A percentile compares a stretch with the other conserved stretches of the same genome.
Conservation (phyloP, 2,329 filamentous ascomycete species). For the Penicillium verrucosum region DNA sequence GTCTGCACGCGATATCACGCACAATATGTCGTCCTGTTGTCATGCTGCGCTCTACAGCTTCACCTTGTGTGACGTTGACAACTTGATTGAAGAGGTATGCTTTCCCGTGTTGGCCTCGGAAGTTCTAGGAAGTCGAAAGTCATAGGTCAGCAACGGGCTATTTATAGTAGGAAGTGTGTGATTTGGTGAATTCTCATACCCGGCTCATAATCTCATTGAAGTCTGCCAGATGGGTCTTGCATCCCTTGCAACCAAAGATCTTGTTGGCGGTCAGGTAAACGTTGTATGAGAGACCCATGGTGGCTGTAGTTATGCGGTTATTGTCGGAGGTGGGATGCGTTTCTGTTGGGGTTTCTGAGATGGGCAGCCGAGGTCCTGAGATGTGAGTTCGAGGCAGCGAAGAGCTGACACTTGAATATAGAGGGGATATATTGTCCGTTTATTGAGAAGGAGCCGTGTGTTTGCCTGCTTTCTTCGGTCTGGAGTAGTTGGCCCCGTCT, state of each 20-base stretch:
- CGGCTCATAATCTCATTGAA: conserved; percentile 94
- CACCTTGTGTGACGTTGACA: conserved; percentile 79
- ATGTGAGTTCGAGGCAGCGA: conserved; percentile 19
- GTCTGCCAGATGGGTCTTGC: conserved; percentile 93
- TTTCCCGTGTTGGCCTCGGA: conserved; percentile 96
- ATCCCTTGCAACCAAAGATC: conserved; percentile 90
- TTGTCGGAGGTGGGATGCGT: background rate
- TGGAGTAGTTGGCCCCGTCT: conserved; percentile 9
- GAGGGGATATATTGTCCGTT: conserved; percentile 1
- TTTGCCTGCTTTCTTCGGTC: conserved; percentile 4
- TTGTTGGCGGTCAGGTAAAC: conserved; percentile 80
- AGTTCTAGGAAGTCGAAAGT: conserved; percentile 63
- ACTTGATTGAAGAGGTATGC: conserved; percentile 94
- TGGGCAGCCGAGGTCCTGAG: conserved; percentile 15
- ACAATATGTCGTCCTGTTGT: conserved; percentile 94
- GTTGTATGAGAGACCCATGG: conserved; percentile 88
- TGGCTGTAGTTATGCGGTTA: conserved; percentile 20
- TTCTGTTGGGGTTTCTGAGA: background rate
- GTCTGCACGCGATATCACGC: conserved; percentile 84
- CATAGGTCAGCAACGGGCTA: conserved; percentile 9
- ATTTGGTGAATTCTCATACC: conserved; percentile 48
- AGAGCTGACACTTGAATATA: conserved; percentile 1
- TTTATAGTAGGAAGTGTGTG: background rate
- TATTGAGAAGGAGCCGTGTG: conserved; percentile 4
- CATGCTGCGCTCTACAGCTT: conserved; percentile 94